Evolutionary conservation across 2,329 filamentous ascomycete genomes (phyloP).

Genomic region (Monosporascus cannonballus): DNA sequence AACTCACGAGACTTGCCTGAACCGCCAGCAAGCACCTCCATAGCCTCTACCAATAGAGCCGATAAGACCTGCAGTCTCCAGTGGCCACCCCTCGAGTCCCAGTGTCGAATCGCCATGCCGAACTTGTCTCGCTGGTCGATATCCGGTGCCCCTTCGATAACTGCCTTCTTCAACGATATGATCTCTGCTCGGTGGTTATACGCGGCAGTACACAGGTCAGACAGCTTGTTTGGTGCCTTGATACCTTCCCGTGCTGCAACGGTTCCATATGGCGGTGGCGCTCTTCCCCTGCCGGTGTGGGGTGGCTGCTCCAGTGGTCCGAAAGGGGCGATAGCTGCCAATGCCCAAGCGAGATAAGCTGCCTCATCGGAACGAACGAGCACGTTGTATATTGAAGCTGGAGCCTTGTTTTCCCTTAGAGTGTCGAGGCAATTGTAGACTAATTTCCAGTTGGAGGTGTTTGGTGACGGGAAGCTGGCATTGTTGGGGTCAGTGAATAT

Average conservation of each 20-base stretch:
- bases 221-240: slow-evolving; percentile 70
- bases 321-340: slow-evolving; percentile 73
- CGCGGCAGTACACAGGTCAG: slow-evolving; percentile 59
- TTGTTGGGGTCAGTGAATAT: slow-evolving; percentile 66
- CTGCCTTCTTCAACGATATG: slow-evolving; percentile 50
- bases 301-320: slow-evolving; percentile 38
- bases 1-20: slow-evolving; percentile 34
- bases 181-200: slow-evolving; percentile 60
- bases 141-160: slow-evolving; percentile 38
- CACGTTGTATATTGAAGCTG: slow-evolving; percentile 42
- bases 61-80: slow-evolving; percentile 70
- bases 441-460: slow-evolving; percentile 53
- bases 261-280: slow-evolving; percentile 51
- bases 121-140: slow-evolving; percentile 54
- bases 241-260: slow-evolving; percentile 70
- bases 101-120: slow-evolving; percentile 68
- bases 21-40: slow-evolving; percentile 32
- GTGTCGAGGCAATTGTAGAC: slow-evolving; percentile 59
- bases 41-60: slow-evolving; percentile 59
- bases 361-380: slow-evolving; percentile 61
- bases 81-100: slow-evolving; percentile 55
- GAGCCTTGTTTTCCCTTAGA: slow-evolving; percentile 37
- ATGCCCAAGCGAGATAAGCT: slow-evolving; percentile 68
- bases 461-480: slow-evolving; percentile 45
- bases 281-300: slow-evolving; percentile 39